A percentile compares a stretch with the other conserved stretches of the same genome.
These are phyloP conservation scores for Aspergillus awamori DNA, from an alignment of 2,329 filamentous ascomycete species.

Conservation along the genomic window DNA sequence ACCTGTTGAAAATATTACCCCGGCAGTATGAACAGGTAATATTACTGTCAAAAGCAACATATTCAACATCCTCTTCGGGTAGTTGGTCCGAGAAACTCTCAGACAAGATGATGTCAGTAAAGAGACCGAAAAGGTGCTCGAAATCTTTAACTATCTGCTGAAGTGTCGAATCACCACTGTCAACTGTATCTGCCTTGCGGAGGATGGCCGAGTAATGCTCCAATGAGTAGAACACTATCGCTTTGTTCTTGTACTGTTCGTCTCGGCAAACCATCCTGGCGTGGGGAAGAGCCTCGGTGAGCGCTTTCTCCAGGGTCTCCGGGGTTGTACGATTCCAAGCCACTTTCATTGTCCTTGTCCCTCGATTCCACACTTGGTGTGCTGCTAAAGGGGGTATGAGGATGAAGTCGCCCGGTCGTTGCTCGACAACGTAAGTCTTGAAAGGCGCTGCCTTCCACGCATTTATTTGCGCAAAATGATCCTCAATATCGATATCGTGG, in stretches of 20 bases:
- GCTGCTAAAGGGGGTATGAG: slow-evolving; percentile 89
- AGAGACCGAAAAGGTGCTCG: slow-evolving; percentile 75
- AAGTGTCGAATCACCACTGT: slow-evolving; percentile 54
- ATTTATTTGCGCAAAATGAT: slow-evolving; percentile 93
- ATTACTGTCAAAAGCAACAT: slow-evolving; percentile 81
- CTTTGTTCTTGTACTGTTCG: slow-evolving; percentile 98
- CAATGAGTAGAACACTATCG: slow-evolving; percentile 86
- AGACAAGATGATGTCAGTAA: slow-evolving; percentile 75
- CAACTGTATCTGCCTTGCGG: slow-evolving; percentile 59
- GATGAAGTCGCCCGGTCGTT: slow-evolving; percentile 87
- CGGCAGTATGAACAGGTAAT: slow-evolving; percentile 95
- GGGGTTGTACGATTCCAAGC: slow-evolving; percentile 96
- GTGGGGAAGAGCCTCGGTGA: slow-evolving; percentile 84
- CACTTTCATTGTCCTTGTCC: slow-evolving; percentile 93
- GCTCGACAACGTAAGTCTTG: slow-evolving; percentile 88
- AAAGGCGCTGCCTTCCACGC: slow-evolving; percentile 96
- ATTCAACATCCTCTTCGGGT: slow-evolving; percentile 68
- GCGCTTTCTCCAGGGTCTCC: slow-evolving; percentile 83
- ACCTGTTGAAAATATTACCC: slow-evolving; percentile 95
- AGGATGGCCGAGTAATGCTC: slow-evolving; percentile 71
- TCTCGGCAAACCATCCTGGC: slow-evolving; percentile 91
- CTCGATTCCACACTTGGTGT: slow-evolving; percentile 98
- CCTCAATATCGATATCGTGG: slow-evolving; percentile 95
- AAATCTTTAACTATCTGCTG: slow-evolving; percentile 82
- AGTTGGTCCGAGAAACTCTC: slow-evolving; percentile 76